A percentile compares a stretch with the other conserved stretches of the same genome.
Conservation (phyloP, 75 land plant genomes). For the Picea glauca region DNA sequence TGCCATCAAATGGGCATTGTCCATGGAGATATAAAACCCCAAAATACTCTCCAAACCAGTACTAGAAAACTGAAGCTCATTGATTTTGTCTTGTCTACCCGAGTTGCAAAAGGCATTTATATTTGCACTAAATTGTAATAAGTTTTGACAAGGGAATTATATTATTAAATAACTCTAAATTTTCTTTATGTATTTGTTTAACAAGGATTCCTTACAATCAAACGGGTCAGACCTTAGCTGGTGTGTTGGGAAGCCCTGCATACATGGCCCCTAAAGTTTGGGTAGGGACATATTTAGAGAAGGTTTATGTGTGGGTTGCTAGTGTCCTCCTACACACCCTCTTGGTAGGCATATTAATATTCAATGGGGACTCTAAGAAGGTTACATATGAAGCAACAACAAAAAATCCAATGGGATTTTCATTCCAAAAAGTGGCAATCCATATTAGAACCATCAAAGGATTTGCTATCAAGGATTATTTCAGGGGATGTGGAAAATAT, state of each 20-base stretch:
- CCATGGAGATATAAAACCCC: constrained; percentile 79
- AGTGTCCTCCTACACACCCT: constrained; percentile 74
- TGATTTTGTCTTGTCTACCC: constrained; percentile 76
- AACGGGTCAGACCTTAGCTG: constrained; percentile 62
- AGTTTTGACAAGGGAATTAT: not conserved
- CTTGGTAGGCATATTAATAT: constrained; percentile 56
- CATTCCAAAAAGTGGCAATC: constrained; percentile 45
- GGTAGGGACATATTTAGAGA: constrained; percentile 58
- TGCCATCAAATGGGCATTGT: constrained; percentile 89
- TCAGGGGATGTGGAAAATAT: constrained; percentile 46
- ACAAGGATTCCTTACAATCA: not conserved
- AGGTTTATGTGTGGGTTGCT: constrained; percentile 83
- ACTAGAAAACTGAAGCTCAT: constrained; percentile 62
- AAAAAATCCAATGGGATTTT: constrained; percentile 52
- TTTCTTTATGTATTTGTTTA: not conserved
- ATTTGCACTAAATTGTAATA: not conserved
- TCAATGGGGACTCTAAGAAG: constrained; percentile 57
- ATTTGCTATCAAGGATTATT: constrained; percentile 58
- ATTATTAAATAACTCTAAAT: too few relatives aligned
- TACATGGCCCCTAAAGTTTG: constrained; percentile 88
- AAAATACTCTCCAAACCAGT: constrained; percentile 62
- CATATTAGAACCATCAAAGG: constrained; percentile 54
- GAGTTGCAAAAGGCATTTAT: constrained; percentile 50
- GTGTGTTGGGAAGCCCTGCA: constrained; percentile 80
- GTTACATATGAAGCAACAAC: constrained; percentile 69